Conservation (phyloP, 2,329 filamentous ascomycete species). For the Dothiorella sarmentorum region DNA sequence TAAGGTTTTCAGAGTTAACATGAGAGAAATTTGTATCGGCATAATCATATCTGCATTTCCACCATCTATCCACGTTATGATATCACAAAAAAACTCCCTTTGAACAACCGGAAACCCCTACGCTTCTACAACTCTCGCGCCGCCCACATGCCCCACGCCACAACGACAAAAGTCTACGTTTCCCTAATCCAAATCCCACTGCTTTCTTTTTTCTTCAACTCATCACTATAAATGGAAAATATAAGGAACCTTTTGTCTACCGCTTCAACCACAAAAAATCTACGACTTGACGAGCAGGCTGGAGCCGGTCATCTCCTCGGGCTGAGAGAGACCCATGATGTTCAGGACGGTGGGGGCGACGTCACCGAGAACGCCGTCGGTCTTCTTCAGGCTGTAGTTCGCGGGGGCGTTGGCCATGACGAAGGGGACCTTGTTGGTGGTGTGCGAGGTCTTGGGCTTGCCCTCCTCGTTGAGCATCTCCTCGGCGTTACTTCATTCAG, state of each 20-base stretch:
- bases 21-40: too few species aligned
- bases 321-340: constrained; percentile 86
- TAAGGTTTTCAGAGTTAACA: too few species aligned
- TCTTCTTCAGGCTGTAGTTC: constrained; percentile 81
- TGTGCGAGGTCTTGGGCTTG: constrained; percentile 97
- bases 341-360: constrained; percentile 92
- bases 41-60: background rate
- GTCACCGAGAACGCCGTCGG: constrained; percentile 87
- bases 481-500: constrained; percentile 69
- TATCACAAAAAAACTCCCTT: background rate
- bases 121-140: constrained; percentile 9
- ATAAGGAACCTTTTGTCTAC: background rate
- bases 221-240: background rate
- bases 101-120: background rate
- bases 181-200: too few species aligned
- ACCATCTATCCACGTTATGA: constrained; percentile 6
- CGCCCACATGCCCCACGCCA: background rate
- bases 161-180: constrained; percentile 2
- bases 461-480: constrained; percentile 97
- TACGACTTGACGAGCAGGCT: constrained; percentile 76
- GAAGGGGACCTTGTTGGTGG: constrained; percentile 95
- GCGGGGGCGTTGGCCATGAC: constrained; percentile 96
- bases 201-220: background rate
- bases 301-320: constrained; percentile 85
- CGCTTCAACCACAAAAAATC: background rate